Base-by-base conservation (phyloP, 1,284 basidiomycete genomes). In the Sanghuangporus baumii region DNA sequence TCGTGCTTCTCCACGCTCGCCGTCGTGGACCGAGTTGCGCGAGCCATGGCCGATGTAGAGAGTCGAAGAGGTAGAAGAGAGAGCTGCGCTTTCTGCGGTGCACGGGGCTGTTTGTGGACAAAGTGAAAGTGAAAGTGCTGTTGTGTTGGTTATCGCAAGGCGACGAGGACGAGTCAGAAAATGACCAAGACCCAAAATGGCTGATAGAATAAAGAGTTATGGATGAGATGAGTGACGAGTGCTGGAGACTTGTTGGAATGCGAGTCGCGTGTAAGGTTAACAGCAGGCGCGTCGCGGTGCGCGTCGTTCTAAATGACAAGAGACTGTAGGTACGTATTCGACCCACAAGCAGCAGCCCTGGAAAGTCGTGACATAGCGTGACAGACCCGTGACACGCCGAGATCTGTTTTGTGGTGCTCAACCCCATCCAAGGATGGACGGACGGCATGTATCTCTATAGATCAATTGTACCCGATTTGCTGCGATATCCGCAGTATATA, bases 11-110 rank as follows among this genome's bases (percentile, higher is more conserved):
- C 74, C 48, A 63, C 66, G 11, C 77, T 74, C 63, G 77, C 75
- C 64, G 79, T 73, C 23, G 79, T 75, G 65, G 88, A 88, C 70
- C 88, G 85, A 72, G 88, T 89, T 71, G 87, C 80, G 66, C 88
- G 79, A 65, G 87, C 87, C 88, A 90, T 88, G 68, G 67, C 59
- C 34, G 59, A 50, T 14, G 50, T 51, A 23, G 7, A 26, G 23
- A 51, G 20, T 11, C 14, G 20, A n/a, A 46, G 40, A 11, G 8
- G 47, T 4, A 0, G 20, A 18, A 26, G 47, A 40, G 37, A 16
- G 51, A 38, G 52, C 12, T 1, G 16, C 4, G 14, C 18, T 14
- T 3, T n/a, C 14, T 6, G 31, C 52, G 52, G 52, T 7, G 36
- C 5, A 31, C 26, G 26, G 26, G 20, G 36, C 52, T 54, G 31